Conservation (phyloP, 345 rosid species). For the Aurinia saxatilis region DNA sequence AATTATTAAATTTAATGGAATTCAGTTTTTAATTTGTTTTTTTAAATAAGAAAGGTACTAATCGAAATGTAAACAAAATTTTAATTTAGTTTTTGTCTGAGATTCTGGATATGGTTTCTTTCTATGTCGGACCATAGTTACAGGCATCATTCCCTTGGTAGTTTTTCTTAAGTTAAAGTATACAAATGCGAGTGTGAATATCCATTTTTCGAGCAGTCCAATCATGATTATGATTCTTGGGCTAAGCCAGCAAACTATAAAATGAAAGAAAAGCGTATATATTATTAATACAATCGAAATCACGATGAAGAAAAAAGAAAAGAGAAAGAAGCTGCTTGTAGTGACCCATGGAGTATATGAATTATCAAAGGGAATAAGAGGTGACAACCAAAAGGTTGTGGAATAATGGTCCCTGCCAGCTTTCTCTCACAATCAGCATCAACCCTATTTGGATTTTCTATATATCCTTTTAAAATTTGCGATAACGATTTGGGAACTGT, state of each 20-base stretch:
- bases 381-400: constrained; percentile 36
- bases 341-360: constrained; percentile 27
- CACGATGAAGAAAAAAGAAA: background rate
- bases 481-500: background rate
- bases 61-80: too few species aligned
- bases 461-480: constrained; percentile 15
- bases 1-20: too few species aligned
- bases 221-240: constrained; percentile 19
- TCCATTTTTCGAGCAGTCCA: constrained; percentile 2
- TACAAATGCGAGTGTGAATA: background rate
- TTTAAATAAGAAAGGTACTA: too few species aligned
- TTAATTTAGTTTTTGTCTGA: too few species aligned
- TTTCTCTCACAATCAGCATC: constrained; percentile 26
- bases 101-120: background rate
- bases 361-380: constrained; percentile 31
- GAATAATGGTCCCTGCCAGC: constrained; percentile 38
- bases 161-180: background rate
- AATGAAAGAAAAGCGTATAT: background rate
- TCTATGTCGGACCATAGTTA: background rate
- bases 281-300: background rate
- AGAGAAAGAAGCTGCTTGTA: background rate
- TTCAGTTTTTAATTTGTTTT: too few species aligned
- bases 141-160: constrained; percentile 3
- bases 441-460: constrained; percentile 22
- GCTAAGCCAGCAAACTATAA: constrained; percentile 24